These are phyloP conservation scores for Huiozyma naganishii DNA, from an alignment of 805 yeast species.

Conservation along the genomic window DNA sequence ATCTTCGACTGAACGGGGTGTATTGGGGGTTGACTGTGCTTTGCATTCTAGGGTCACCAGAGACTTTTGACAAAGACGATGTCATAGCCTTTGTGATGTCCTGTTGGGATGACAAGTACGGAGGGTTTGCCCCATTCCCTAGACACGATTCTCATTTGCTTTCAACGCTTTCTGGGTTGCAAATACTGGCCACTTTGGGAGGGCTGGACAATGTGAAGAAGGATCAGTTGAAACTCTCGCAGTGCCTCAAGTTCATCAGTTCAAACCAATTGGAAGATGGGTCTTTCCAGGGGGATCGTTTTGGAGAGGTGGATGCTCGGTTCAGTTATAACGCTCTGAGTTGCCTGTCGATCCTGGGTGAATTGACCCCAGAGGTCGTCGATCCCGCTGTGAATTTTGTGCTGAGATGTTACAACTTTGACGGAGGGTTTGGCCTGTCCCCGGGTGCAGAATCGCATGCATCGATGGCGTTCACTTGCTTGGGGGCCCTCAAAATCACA, in stretches of 20 bases:
- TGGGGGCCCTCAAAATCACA: conserved; percentile 69
- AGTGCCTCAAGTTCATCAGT: conserved; percentile 31
- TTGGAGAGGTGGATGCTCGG: conserved; percentile 89
- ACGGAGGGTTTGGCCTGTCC: conserved; percentile 88
- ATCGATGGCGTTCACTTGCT: conserved; percentile 80
- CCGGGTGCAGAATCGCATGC: conserved; percentile 96
- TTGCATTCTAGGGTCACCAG: conserved; percentile 43
- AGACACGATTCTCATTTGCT: conserved; percentile 81
- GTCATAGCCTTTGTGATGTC: conserved; percentile 56
- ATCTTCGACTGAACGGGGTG: conserved; percentile 78
- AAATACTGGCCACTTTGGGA: conserved; percentile 59
- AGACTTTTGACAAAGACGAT: conserved; percentile 48
- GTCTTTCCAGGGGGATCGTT: conserved; percentile 78
- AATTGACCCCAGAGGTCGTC: conserved; percentile 42
- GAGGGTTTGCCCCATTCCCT: conserved; percentile 88
- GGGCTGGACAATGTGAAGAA: conserved; percentile 36
- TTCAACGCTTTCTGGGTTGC: conserved; percentile 79
- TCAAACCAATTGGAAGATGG: conserved; percentile 40
- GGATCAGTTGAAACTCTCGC: conserved; percentile 19
- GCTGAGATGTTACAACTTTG: conserved; percentile 69
- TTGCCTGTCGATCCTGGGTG: conserved; percentile 58
- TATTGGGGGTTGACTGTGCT: conserved; percentile 92
- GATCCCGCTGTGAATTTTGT: conserved; percentile 60
- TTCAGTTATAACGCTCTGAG: conserved; percentile 79
- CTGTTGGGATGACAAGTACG: conserved; percentile 49